Base-by-base conservation (phyloP, 148 eudicot genomes). In the Mesembryanthemum crystallinum region DNA sequence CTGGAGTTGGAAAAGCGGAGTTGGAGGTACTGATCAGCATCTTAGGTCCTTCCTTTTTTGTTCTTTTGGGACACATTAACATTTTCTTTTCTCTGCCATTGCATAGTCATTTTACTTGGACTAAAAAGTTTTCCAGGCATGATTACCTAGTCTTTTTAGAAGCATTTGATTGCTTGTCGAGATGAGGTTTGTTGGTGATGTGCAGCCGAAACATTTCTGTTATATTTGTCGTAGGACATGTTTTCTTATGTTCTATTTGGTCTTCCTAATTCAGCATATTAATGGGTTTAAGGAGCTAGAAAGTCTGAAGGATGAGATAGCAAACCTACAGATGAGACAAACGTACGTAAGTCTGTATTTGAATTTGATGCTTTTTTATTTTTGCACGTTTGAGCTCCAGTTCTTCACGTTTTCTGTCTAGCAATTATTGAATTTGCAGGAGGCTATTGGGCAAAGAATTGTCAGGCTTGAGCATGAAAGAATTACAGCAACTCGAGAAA, bases 391-490 rank as follows among this genome's bases (percentile, higher is more conserved):
- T 47, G 17, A 0, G 0, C 12, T 0, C 18, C 52, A 47, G 18
- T 47, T 14, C 12, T 12, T 11, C 8, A 0, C 52, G n/a, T n/a
- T 9, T 0, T 47, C 52, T 47, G 1, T 12, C 12, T 79, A 29
- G 57, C 69, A n/a, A 65, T 18, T 37, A 49, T 43, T 72, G n/a
- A 27, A 80, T 28, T 10, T 77, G 67, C 84, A 91, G 97, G 90
- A 87, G 78, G 69, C 69, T 93, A 25, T 72, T 87, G 86, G 98
- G 94, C 47, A 87, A 87, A 78, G 94, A 89, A 69, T 83, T 89
- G 68, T 70, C 76, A 18, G 90, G 89, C 66, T 39, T 88, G 81
- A 77, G 83, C 81, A 43, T 86, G 30, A 81, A 82, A 67, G 94
- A 89, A 62, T 58, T 93, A 80, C 89, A 85, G 37, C 82, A 83